Conservation (phyloP, 305 asterid genomes). For the Plantago coronopus region DNA sequence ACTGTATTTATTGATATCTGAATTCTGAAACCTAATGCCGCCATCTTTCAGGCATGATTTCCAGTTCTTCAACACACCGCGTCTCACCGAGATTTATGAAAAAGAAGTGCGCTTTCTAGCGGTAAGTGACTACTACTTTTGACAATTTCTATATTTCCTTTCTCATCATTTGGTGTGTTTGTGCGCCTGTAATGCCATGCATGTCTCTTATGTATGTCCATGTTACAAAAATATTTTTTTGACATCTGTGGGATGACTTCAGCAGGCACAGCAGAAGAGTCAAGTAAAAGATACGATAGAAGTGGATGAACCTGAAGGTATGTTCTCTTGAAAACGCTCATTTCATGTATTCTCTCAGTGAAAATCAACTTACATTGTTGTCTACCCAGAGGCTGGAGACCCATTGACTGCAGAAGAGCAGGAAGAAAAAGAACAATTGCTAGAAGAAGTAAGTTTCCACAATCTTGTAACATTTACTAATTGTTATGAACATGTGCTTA, state of each 20-base stretch:
- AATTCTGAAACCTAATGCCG: slow-evolving; percentile 24
- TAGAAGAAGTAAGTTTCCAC: slow-evolving; percentile 62
- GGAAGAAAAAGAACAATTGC: slow-evolving; percentile 83
- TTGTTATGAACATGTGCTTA: slow-evolving; percentile 11
- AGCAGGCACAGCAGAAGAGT: slow-evolving; percentile 81
- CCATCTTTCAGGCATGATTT: slow-evolving; percentile 83
- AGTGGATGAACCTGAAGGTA: slow-evolving; percentile 93
- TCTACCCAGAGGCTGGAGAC: slow-evolving; percentile 70
- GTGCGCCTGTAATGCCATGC: slow-evolving; percentile 6
- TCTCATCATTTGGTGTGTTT: neutral
- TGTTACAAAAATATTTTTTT: neutral
- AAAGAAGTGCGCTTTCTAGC: slow-evolving; percentile 96
- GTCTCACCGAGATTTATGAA: slow-evolving; percentile 92
- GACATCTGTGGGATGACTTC: slow-evolving; percentile 24
- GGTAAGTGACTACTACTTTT: slow-evolving; percentile 48
- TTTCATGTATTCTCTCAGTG: slow-evolving; percentile 17
- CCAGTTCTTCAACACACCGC: slow-evolving; percentile 95
- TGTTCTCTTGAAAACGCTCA: slow-evolving; percentile 20
- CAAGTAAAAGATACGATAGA: slow-evolving; percentile 89
- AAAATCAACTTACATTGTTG: slow-evolving; percentile 20
- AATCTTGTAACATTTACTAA: slow-evolving; percentile 4
- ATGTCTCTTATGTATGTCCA: too few relatives aligned
- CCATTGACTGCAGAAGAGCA: slow-evolving; percentile 98
- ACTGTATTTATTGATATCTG: slow-evolving; percentile 13
- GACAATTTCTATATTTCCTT: neutral